Percentiles rank a stretch among this genome's conserved stretches.
These are phyloP conservation scores for Mayamaea pseudoterrestris DNA, from an alignment of 108 stramenopile genomes.

Conservation along the genomic window DNA sequence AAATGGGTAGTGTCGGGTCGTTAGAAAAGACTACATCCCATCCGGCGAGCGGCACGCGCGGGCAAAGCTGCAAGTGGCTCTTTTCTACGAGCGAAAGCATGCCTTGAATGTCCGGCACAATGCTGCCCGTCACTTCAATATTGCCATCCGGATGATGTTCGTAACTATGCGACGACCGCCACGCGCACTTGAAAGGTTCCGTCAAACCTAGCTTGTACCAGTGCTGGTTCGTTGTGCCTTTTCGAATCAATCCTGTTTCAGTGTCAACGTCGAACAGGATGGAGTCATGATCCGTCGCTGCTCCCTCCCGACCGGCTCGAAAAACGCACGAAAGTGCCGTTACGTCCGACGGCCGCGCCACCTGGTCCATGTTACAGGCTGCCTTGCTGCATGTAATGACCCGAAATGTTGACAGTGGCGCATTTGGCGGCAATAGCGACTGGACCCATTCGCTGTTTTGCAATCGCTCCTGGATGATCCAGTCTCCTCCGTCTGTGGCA, in stretches of 20 bases:
- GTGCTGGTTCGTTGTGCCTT: slow-evolving; percentile 94
- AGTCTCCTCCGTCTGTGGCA: slow-evolving; percentile 89
- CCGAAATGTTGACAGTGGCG: slow-evolving; percentile 96
- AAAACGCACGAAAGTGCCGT: slow-evolving; percentile 89
- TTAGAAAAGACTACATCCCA: slow-evolving; percentile 80
- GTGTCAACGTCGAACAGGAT: slow-evolving; percentile 95
- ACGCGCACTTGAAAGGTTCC: slow-evolving; percentile 48
- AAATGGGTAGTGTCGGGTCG: slow-evolving; percentile 54
- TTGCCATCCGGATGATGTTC: slow-evolving; percentile 74
- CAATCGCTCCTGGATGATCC: slow-evolving; percentile 95
- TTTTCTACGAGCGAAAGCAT: slow-evolving; percentile 61
- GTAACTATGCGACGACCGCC: slow-evolving; percentile 50
- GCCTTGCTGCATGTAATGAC: slow-evolving; percentile 88
- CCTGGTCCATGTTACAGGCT: slow-evolving; percentile 27
- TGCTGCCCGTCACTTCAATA: slow-evolving; percentile 42
- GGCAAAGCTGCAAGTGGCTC: slow-evolving; percentile 70
- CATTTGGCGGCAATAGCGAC: slow-evolving; percentile 71
- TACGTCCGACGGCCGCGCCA: slow-evolving; percentile 25
- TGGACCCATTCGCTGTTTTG: slow-evolving; percentile 65
- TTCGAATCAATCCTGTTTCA: slow-evolving; percentile 57
- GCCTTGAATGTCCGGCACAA: slow-evolving; percentile 53
- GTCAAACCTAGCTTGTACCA: slow-evolving; percentile 88
- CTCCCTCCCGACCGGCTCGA: slow-evolving; percentile 83
- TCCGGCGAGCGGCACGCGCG: slow-evolving; percentile 68
- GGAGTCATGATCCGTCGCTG: slow-evolving; percentile 91